Conservation (phyloP, 495 filamentous ascomycete species). For the Penicillium cosmopolitanum region DNA sequence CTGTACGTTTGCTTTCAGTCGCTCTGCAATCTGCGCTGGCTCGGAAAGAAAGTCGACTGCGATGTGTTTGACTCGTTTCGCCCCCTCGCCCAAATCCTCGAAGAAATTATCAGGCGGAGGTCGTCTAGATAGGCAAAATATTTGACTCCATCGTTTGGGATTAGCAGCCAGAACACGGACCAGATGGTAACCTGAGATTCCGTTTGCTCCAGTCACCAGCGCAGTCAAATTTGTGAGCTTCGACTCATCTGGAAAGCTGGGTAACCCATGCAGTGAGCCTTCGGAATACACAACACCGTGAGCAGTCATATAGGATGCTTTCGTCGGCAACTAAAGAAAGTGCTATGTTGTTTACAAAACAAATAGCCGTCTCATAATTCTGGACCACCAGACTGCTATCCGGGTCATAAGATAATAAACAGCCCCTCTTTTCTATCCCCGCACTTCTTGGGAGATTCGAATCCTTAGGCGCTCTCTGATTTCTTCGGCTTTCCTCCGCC, state of each 20-base stretch:
- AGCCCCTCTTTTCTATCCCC: no score
- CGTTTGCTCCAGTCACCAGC: constrained; percentile 56
- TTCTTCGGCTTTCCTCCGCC: no score
- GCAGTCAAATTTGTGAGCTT: constrained; percentile 42
- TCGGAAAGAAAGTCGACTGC: constrained; percentile 47
- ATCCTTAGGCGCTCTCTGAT: no score
- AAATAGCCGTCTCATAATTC: no score
- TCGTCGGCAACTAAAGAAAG: not conserved
- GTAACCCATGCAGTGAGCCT: constrained; percentile 4
- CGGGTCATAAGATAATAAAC: no score
- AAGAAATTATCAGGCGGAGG: constrained; percentile 34
- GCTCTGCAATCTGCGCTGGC: constrained; percentile 38
- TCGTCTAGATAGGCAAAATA: constrained; percentile 49
- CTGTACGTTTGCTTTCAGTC: not conserved
- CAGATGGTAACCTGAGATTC: constrained; percentile 51
- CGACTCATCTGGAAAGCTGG: constrained; percentile 4
- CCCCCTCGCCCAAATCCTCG: not conserved
- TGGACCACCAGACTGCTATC: no score
- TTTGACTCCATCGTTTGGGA: constrained; percentile 51
- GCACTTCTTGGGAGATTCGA: no score
- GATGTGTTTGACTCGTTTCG: constrained; percentile 42
- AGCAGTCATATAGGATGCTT: not conserved
- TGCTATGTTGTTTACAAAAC: no score
- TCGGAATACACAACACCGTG: not conserved
- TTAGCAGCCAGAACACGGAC: constrained; percentile 43